Evolutionary conservation across 805 yeast genomes (phyloP).

Genomic region (Teunomyces stri): DNA sequence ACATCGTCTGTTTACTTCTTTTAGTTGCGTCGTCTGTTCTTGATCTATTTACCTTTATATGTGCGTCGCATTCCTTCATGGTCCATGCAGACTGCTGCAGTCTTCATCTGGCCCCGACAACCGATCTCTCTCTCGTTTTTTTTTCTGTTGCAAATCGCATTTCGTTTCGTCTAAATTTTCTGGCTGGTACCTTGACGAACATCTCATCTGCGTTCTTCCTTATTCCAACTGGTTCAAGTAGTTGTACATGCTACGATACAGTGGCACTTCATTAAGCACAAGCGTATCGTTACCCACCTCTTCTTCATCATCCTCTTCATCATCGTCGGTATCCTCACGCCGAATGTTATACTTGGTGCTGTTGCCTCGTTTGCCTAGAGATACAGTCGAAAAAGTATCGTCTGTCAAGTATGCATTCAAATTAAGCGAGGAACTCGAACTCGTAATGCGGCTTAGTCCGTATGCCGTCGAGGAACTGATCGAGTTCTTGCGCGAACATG

Average conservation of each 20-base stretch:
- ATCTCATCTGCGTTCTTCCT: background rate
- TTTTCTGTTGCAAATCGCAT: no score
- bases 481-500: conserved; percentile 28
- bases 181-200: background rate
- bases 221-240: conserved; percentile 5
- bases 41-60: background rate
- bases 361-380: background rate
- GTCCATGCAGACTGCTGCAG: background rate
- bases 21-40: background rate
- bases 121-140: no score
- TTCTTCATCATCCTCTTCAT: background rate
- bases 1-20: background rate
- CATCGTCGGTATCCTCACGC: background rate
- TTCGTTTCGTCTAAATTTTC: background rate
- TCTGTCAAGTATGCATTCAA: conserved; percentile 43
- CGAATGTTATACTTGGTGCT: background rate
- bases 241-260: background rate
- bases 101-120: background rate
- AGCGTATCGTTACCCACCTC: conserved; percentile 7
- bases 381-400: conserved; percentile 12
- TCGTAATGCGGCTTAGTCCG: conserved; percentile 32
- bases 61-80: background rate
- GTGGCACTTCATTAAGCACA: conserved; percentile 2
- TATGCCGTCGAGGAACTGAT: conserved; percentile 19
- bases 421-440: conserved; percentile 40